Base-by-base conservation (phyloP, 2,329 filamentous ascomycete genomes). In the Botrytis pseudocinerea region DNA sequence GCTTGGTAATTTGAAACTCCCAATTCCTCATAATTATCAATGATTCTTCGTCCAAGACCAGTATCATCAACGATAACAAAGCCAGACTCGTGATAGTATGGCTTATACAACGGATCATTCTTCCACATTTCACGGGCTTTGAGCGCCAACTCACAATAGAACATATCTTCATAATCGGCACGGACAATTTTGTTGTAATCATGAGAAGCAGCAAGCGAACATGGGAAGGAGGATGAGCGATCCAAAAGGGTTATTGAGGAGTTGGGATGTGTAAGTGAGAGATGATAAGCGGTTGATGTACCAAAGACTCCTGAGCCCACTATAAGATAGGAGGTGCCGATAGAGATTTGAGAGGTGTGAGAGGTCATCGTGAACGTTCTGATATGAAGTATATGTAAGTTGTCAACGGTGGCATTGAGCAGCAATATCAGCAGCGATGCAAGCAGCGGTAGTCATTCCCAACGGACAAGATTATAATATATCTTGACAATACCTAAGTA, bases 161-260 rank as follows among this genome's bases (percentile, higher is more conserved):
- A 82, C 1, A 84, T 80, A 75, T 86, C 84, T 65, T 85, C 83
- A 80, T 90, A 90, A 76, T 90, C 88, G 25, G 87, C 86, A 73
- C 88, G 85, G 16, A 89, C 83, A 64, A 89, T 86, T 76, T 89
- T 89, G 80, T 88, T 89, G 82, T 87, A 85, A 79, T 90, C 88
- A 78, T 88, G 88, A 0, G 87, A 89, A 4, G 88, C 87, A 14
- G 85, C 87, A 59, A 79, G 73, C 1, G 79, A 77, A n/a, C 81
- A 82, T 3, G 85, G 84, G 35, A 74, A 76, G 18, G 78, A 77
- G 2, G 80, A 75, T 10, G 73, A 75, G 18, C 83, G 82, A 77
- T 88, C 85, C 38, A 87, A 77, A 9, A 87, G 78, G 1, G 80
- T 83, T 70, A 87, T 82, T 16, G 77, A 78, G 7, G 81, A 82